phyloP scores from a whole-genome alignment of 202 grass and related monocot species.

The Sporobolus alterniflorus region DNA sequence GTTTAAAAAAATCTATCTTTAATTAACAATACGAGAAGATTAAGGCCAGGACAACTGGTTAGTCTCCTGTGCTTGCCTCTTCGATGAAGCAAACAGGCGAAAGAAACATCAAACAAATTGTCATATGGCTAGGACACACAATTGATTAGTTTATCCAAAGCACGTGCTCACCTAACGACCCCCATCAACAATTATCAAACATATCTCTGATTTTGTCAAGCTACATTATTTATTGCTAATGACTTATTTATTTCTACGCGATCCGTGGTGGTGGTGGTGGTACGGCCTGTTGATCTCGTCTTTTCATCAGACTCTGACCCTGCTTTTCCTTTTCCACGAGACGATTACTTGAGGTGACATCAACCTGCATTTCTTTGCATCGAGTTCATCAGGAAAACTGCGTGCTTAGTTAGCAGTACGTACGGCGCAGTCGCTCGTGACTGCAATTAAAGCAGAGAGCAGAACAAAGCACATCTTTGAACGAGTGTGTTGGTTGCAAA shows the following conservation, averaged over 20 bases:
- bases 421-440: neutral
- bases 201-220: neutral
- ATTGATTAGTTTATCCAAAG: slow-evolving; percentile 37
- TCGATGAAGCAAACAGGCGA: neutral
- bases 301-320: slow-evolving; percentile 14
- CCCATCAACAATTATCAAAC: slow-evolving; percentile 10
- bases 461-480: slow-evolving; percentile 41
- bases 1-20: neutral
- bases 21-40: neutral
- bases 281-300: slow-evolving; percentile 17
- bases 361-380: slow-evolving; percentile 17
- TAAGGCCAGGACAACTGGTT: neutral
- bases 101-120: neutral
- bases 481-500: slow-evolving; percentile 42
- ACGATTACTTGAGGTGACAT: slow-evolving; percentile 25
- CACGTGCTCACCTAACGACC: slow-evolving; percentile 15
- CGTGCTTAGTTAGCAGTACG: slow-evolving; percentile 10
- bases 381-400: slow-evolving; percentile 10
- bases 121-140: slow-evolving; percentile 16
- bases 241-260: neutral
- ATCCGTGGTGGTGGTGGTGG: neutral
- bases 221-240: neutral
- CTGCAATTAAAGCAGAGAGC: slow-evolving; percentile 31
- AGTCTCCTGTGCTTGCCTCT: neutral
- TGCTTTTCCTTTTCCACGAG: slow-evolving; percentile 23